These are phyloP conservation scores for Suhomyces choctaworum DNA, from an alignment of 1,139 yeast species.

Conservation along the genomic window DNA sequence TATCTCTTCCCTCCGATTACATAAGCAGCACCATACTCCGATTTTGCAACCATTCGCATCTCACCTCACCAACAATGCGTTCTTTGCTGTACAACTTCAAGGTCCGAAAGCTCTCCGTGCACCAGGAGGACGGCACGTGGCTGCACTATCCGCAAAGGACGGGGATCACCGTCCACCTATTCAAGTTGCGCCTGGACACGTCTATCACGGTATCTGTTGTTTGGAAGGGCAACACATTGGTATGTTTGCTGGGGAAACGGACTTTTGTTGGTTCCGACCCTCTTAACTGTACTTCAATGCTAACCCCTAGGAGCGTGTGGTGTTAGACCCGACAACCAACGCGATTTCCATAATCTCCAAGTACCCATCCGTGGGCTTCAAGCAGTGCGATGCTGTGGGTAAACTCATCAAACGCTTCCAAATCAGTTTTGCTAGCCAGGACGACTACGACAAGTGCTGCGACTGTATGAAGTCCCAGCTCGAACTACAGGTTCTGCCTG, in stretches of 20 bases:
- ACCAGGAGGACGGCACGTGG: conserved; percentile 19
- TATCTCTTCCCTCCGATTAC: background rate
- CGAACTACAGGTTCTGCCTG: conserved; percentile 2
- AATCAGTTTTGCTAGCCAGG: conserved; percentile 11
- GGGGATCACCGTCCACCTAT: conserved; percentile 23
- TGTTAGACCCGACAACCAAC: conserved; percentile 14
- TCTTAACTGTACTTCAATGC: background rate
- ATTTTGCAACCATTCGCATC: conserved; percentile 8
- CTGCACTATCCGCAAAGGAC: conserved; percentile 31
- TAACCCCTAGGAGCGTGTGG: conserved; percentile 18
- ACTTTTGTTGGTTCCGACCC: no score
- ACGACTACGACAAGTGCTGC: conserved; percentile 12
- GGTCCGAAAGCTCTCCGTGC: conserved; percentile 15
- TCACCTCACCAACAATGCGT: conserved; percentile 3
- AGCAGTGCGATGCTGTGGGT: conserved; percentile 23
- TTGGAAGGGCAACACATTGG: conserved; percentile 27
- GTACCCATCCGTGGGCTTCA: conserved; percentile 28
- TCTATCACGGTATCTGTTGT: conserved; percentile 7
- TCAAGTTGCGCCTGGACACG: conserved; percentile 8
- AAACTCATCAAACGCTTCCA: conserved; percentile 19
- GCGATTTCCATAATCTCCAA: conserved; percentile 22
- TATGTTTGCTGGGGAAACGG: conserved; percentile 18
- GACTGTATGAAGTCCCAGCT: conserved; percentile 10
- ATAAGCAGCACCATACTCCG: no score
- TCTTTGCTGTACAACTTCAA: conserved; percentile 10